phyloP scores from a whole-genome alignment of 306 rosid species.

The Quercus bicolor region DNA sequence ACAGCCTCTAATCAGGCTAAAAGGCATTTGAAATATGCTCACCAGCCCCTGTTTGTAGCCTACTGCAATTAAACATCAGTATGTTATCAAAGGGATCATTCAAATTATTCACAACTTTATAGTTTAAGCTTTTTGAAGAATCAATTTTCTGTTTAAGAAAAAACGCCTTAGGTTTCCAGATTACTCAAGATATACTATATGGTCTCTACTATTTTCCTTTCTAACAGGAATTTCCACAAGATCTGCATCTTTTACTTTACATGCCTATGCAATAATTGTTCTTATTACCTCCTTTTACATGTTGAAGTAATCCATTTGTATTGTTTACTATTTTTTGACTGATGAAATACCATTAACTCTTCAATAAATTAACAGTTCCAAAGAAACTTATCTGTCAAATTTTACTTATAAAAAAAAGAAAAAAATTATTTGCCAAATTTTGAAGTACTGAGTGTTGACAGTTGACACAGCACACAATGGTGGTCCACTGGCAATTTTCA shows the following conservation, averaged over 20 bases:
- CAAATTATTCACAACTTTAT: neutral
- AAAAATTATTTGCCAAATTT: neutral
- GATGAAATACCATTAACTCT: neutral
- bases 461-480: neutral
- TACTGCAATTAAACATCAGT: neutral
- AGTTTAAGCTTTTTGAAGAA: neutral
- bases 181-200: too few species aligned
- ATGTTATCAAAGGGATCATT: neutral
- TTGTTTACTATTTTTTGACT: neutral
- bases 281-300: neutral
- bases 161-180: neutral
- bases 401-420: neutral
- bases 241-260: neutral
- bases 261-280: neutral
- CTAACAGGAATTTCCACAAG: neutral
- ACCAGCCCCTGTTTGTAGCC: slow-evolving; percentile 11
- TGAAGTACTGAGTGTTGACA: neutral
- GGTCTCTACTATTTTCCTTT: neutral
- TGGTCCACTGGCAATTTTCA: neutral
- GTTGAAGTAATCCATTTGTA: neutral
- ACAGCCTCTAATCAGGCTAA: slow-evolving; percentile 25
- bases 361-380: neutral
- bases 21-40: slow-evolving; percentile 26
- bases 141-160: neutral
- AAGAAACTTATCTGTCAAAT: neutral